Conservation (phyloP, 2,329 filamentous ascomycete species). For the Aureobasidium pullulans region DNA sequence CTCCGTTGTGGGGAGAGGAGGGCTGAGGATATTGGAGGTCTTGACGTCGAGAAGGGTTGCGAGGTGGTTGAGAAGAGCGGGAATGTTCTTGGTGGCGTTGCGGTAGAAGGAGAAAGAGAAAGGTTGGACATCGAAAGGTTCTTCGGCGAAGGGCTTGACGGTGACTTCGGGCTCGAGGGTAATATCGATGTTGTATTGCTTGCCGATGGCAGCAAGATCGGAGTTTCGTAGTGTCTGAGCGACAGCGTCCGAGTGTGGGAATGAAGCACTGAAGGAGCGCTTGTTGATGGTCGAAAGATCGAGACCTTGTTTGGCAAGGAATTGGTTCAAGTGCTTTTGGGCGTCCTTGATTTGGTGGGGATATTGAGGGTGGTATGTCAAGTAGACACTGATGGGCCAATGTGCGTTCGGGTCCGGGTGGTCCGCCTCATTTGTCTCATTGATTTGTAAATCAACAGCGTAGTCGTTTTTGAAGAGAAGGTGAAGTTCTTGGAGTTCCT, state of each 20-base stretch:
- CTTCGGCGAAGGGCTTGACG: constrained; percentile 8
- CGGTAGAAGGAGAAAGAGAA: constrained; percentile 9
- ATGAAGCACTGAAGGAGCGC: neutral
- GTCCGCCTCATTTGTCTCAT: neutral
- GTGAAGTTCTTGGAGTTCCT: neutral
- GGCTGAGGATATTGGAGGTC: neutral
- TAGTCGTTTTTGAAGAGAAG: neutral
- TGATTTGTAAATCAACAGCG: neutral
- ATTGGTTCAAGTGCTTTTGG: neutral
- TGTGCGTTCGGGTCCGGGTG: neutral
- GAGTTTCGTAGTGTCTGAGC: neutral
- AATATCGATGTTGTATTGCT: constrained; percentile 7
- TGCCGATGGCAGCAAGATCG: constrained; percentile 8
- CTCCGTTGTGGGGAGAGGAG: constrained; percentile 27
- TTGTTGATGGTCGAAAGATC: neutral
- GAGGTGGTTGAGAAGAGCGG: constrained; percentile 3
- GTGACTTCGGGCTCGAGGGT: neutral
- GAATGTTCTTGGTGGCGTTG: neutral
- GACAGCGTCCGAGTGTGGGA: neutral
- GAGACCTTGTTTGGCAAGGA: neutral
- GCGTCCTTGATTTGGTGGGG: constrained; percentile 4
- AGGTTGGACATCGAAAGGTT: neutral
- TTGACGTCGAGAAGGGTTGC: neutral
- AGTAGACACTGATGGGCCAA: neutral
- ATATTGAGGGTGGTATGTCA: constrained; percentile 11